Evolutionary conservation across 495 filamentous ascomycete species (phyloP), one percentile per base, ranked within the genome.

Genomic region (Pseudomonodictys pantanalensis): DNA sequence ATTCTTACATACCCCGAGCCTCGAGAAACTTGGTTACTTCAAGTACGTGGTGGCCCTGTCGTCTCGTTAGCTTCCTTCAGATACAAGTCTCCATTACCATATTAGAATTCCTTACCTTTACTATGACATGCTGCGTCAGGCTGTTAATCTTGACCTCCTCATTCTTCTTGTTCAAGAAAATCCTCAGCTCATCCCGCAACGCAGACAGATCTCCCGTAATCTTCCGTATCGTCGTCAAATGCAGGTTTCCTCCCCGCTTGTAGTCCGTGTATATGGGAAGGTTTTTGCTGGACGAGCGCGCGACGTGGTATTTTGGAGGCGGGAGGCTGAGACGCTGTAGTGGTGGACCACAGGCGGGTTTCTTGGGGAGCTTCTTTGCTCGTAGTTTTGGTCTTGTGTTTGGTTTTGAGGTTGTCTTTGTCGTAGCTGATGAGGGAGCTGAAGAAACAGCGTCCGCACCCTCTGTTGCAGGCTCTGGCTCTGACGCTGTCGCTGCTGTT

Each of bases 241-340:
- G 82, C 62, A 85, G 76, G 55, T 88, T 95, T 1, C 92, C 90
- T 23, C 90, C 90, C 18, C 83, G 78, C 73, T 92, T 92, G 52
- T 72, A 72, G 50, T 83, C 73, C 3, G 84, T 75, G 72, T 98
- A 98, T n/a, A 97, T 81, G 11, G 90, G 84, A 1, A 91, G 73
- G 62, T 91, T 82, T 51, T 86, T 83, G 20, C 83, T 85, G 9
- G 75, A 69, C 5, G 89, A 92, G 45, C 88, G 87, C 49, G 76
- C 75, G 52, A 98, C 79, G 60, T 84, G 83, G 80, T 92, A 98
- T 41, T 26, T 24, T n/a, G 63, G 55, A 17, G 51, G 52, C 43
- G 49, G 50, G 62, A 68, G 38, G 15, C 12, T 2, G 18, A 55
- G 38, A 80, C 78, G 38, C 73, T 42, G 35, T 47, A 24, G 45